These are phyloP conservation scores for Corniculantispora saksenae DNA, from an alignment of 2,329 filamentous ascomycete species.

Conservation along the genomic window DNA sequence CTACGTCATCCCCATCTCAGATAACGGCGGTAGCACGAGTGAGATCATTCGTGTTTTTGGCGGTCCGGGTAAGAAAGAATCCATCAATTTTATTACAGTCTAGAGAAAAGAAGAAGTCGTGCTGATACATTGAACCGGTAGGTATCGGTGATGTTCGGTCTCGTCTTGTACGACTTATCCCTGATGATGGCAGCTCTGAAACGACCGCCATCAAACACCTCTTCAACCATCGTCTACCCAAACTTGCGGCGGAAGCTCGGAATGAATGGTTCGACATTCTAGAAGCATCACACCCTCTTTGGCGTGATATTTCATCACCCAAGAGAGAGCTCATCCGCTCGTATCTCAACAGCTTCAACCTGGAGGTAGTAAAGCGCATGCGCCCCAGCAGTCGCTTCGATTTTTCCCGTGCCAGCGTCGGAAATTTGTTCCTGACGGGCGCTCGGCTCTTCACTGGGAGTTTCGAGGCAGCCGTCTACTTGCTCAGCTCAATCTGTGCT, in stretches of 20 bases:
- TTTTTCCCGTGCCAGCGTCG: constrained; percentile 74
- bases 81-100: too few species aligned
- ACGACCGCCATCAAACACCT: constrained; percentile 75
- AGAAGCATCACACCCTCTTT: constrained; percentile 76
- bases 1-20: constrained; percentile 92
- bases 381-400: constrained; percentile 74
- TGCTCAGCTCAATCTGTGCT: constrained; percentile 83
- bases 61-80: constrained; percentile 67
- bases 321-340: constrained; percentile 78
- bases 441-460: constrained; percentile 88
- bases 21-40: constrained; percentile 92
- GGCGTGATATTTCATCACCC: constrained; percentile 68
- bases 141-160: constrained; percentile 54
- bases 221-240: constrained; percentile 82
- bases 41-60: constrained; percentile 94
- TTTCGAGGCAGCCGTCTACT: constrained; percentile 89
- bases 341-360: constrained; percentile 73
- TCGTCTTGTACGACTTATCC: constrained; percentile 87
- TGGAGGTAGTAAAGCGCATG: constrained; percentile 76
- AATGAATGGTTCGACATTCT: constrained; percentile 87
- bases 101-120: background rate
- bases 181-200: constrained; percentile 61
- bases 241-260: constrained; percentile 59
- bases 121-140: constrained; percentile 35
- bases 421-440: constrained; percentile 80